Base-by-base conservation (phyloP, 345 rosid genomes). In the Toxicodendron radicans region DNA sequence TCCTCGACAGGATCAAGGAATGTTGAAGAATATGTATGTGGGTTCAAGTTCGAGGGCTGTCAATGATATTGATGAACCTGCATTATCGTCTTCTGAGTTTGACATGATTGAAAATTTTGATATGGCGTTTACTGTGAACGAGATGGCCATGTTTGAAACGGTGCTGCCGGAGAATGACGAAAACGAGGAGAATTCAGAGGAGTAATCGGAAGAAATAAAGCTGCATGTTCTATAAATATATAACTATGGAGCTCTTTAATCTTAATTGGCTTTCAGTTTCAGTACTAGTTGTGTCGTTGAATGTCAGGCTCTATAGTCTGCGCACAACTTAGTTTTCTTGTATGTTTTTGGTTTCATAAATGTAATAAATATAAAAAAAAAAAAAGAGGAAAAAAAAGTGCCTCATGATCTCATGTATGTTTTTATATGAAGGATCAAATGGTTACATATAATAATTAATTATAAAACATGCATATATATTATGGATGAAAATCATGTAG, bases 111-210 rank as follows among this genome's bases (percentile, higher is more conserved):
- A 64, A 4, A 63, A 70, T 61, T 71, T 71, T 65, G 60, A 66
- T 41, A 16, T 73, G 64, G 76, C 57, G 8, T 72, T 78, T 56
- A 52, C 73, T 59, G 64, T 58, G 9, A 41, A 72, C n/a, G 76
- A 77, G 49, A 51, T 65, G 30, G 12, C 48, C 2, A n/a, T 72
- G 57, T n/a, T 77, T 35, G 32, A 77, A 17, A 46, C 59, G 0
- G 41, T 58, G 35, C 27, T 66, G 7, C 48, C 30, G 20, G 10
- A 24, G 18, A 30, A 41, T 65, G 68, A n/a, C 20, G 17, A 62
- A 3, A 24, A 70, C 9, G 17, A 38, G 18, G 3, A 70, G 13
- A 52, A 7, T 35, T 13, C 21, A 5, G 16, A n/a, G 16, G 43
- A 33, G 24, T 30, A 54, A 68, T 20, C 16, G 30, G 46, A 51